phyloP scores from a whole-genome alignment of 805 yeast genomes.

The Millerozyma miso region DNA sequence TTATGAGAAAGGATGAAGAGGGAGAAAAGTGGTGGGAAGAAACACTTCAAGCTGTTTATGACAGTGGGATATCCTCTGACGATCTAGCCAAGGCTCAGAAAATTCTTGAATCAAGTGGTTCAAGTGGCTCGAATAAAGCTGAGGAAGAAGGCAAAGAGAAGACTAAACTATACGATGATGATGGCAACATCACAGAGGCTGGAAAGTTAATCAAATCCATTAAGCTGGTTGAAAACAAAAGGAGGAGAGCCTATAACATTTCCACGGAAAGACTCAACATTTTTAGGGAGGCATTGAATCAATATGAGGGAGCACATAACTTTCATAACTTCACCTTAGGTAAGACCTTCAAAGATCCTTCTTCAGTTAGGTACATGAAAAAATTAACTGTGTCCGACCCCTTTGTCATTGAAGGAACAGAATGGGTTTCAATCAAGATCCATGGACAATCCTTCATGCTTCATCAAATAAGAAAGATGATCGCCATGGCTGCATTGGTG shows the following conservation, averaged over 20 bases:
- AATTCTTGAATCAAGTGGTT: slow-evolving; percentile 24
- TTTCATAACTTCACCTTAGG: slow-evolving; percentile 87
- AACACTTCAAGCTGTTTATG: slow-evolving; percentile 24
- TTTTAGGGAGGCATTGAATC: slow-evolving; percentile 64
- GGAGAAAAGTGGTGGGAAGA: slow-evolving; percentile 74
- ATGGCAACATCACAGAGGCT: slow-evolving; percentile 30
- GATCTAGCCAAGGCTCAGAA: slow-evolving; percentile 29
- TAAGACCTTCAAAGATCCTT: slow-evolving; percentile 77
- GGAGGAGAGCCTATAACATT: slow-evolving; percentile 68
- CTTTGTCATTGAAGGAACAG: slow-evolving; percentile 86
- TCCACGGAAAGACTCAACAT: slow-evolving; percentile 55
- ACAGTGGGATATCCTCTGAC: slow-evolving; percentile 10
- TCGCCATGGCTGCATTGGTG: slow-evolving; percentile 85
- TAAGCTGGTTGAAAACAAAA: slow-evolving; percentile 59
- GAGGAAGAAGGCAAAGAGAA: slow-evolving; percentile 6
- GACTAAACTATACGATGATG: slow-evolving; percentile 24
- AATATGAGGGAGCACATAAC: slow-evolving; percentile 84
- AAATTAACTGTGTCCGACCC: slow-evolving; percentile 78
- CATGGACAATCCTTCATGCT: slow-evolving; percentile 99
- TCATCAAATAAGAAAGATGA: slow-evolving; percentile 97
- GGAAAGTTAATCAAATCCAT: slow-evolving; percentile 45
- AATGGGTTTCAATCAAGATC: slow-evolving; percentile 92
- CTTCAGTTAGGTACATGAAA: slow-evolving; percentile 82
- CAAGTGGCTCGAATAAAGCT: slow-evolving; percentile 4
- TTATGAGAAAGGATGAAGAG: slow-evolving; percentile 60